Evolutionary conservation across 192 early-diverging fungal genomes (phyloP).

Genomic region (Jimgerdemannia lactiflua): DNA sequence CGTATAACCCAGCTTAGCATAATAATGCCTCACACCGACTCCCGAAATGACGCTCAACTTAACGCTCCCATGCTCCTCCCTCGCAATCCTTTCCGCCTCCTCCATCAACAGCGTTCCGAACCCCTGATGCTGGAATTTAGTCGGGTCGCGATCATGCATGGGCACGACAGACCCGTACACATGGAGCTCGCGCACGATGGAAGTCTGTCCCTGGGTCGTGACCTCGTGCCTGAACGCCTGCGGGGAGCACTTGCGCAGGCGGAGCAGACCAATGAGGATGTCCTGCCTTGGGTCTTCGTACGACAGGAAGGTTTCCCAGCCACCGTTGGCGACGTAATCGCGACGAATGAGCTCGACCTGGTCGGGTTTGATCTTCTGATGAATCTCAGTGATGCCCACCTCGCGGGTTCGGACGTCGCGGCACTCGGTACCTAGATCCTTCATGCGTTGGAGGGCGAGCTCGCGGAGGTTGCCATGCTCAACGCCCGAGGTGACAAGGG

Average conservation of each 20-base stretch:
- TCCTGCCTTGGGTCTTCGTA: constrained; percentile 98
- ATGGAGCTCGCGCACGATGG: constrained; percentile 96
- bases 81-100: constrained; percentile 97
- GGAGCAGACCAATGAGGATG: constrained; percentile 92
- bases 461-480: constrained; percentile 98
- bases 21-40: constrained; percentile 97
- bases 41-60: constrained; percentile 98
- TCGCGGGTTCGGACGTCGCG: constrained; percentile 98
- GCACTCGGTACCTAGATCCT: constrained; percentile 93
- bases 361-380: constrained; percentile 92
- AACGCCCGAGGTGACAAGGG: constrained; percentile 96
- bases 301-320: constrained; percentile 99
- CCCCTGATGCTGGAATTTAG: constrained; percentile 99
- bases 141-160: constrained; percentile 94
- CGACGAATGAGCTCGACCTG: constrained; percentile 94
- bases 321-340: constrained; percentile 98
- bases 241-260: constrained; percentile 91
- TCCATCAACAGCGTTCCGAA: constrained; percentile 99
- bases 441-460: constrained; percentile 93
- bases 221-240: constrained; percentile 91
- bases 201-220: constrained; percentile 69
- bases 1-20: constrained; percentile 93
- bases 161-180: constrained; percentile 98
- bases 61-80: constrained; percentile 93
- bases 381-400: constrained; percentile 98